Base-by-base conservation (phyloP, 176 grass and related monocot species). In the Alloteropsis semialata region DNA sequence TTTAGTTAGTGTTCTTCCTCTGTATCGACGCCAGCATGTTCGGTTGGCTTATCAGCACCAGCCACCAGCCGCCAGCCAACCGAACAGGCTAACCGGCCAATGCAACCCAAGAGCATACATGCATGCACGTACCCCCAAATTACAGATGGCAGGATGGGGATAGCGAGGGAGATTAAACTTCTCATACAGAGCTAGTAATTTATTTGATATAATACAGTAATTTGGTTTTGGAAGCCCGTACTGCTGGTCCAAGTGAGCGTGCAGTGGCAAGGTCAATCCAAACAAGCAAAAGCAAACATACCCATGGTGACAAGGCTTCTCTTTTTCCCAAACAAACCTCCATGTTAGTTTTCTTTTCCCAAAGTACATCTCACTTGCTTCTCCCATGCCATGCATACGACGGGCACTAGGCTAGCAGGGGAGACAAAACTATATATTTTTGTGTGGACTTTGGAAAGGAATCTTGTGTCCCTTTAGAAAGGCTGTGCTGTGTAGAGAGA, bases 241-340 rank as follows among this genome's bases (percentile, higher is more conserved):
- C 60, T 37, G 62, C 44, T 28, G 18, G 46, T 3, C 27, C 18
- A 74, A n/a, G n/a, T n/a, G n/a, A n/a, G n/a, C n/a, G n/a, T 45
- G 68, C 42, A 84, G 30, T 61, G 73, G 22, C 82, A 88, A 92
- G 69, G 92, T 94, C 85, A 91, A 94, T 89, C 81, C 74, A 49
- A 49, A 16, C 61, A 88, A 94, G 87, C 92, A 94, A 89, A 89
- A 94, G 86, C 92, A 94, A 92, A 94, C 95, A 97, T 92, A 81
- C 90, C 84, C 88, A 85, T 92, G 88, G 81, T 91, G 95, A 92
- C 95, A 92, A 97, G 74, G 61, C 43, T 69, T 85, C 92, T 94
- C 92, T 89, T 97, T 92, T 85, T 83, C 74, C 90, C 83, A 84
- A 81, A 76, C 82, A 83, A 79, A 79, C 55, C 79, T 76, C 81